Base-by-base conservation (phyloP, 2,329 filamentous ascomycete species). In the Curvularia hawaiiensis region DNA sequence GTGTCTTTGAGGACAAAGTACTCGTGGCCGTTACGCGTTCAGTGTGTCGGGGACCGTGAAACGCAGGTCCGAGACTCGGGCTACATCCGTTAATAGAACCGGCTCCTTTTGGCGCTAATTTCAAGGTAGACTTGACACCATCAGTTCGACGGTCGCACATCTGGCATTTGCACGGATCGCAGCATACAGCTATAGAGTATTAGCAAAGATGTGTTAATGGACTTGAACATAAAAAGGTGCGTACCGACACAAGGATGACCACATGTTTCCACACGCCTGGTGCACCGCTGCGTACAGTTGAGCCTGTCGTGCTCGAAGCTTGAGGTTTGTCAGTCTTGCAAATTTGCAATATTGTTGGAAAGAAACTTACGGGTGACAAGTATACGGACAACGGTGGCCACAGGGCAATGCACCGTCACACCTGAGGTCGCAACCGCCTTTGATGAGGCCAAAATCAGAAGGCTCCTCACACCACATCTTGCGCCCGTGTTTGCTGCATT, bases 401-500 rank as follows among this genome's bases (percentile, higher is more conserved):
- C 75, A 77, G 0, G 73, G 69, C 38, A 77, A 61, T 1, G 24
- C 16, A 11, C 70, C 72, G 20, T 61, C 51, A 48, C 74, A 76
- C 18, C 50, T 52, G 20, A 56, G 22, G 30, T 70, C 65, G 46
- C 73, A 76, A 0, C 74, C 73, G 5, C 72, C 74, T 26, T 71
- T 69, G 33, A 73, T 63, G 3, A 56, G 47, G 1, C 69, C 63
- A 65, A 71, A 76, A 30, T 75, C 72, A 16, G 55, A 54, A 4
- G 67, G 64, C 0, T 64, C 58, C 44, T 78, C 74, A 30, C 92
- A 82, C 45, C 80, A 77, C 0, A 79, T 83, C 28, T 79, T 80
- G 1, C 71, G 78, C 0, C 76, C 69, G 68, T 94, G 90, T 0
- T 82, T 84, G 6, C 77, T 67, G 67, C 91, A 95, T 6, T 80